Evolutionary conservation across 495 filamentous ascomycete genomes (phyloP).

Genomic region (Talaromyces stipitatus): DNA sequence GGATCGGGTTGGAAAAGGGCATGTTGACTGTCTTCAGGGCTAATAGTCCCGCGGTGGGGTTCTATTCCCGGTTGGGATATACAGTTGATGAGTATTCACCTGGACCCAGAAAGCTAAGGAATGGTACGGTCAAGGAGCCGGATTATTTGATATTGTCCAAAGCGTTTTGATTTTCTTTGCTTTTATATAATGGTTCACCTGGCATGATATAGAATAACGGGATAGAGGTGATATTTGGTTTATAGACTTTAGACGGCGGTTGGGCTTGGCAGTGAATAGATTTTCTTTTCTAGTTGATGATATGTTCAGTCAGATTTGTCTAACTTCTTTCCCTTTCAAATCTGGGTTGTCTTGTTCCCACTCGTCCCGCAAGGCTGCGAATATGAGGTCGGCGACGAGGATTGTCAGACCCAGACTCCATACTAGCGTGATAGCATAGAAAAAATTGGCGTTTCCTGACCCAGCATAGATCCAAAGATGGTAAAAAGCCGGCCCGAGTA

Average conservation of each 20-base stretch:
- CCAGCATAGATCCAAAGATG: conserved; percentile 98
- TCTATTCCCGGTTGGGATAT: conserved; percentile 67
- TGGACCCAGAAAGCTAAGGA: conserved; percentile 49
- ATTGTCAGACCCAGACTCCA: conserved; percentile 86
- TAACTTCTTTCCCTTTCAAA: conserved; percentile 75
- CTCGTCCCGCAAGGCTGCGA: conserved; percentile 84
- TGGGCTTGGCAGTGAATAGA: neutral
- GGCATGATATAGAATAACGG: neutral
- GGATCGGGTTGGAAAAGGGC: conserved; percentile 51
- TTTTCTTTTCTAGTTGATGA: neutral
- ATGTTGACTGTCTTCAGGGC: conserved; percentile 80
- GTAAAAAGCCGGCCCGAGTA: conserved; percentile 92
- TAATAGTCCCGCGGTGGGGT: conserved; percentile 52
- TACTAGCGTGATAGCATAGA: conserved; percentile 96
- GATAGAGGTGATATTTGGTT: neutral
- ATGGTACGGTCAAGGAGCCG: conserved; percentile 53
- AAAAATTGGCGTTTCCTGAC: conserved; percentile 97
- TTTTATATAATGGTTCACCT: neutral
- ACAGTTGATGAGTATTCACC: conserved; percentile 60
- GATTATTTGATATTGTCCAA: conserved; percentile 73
- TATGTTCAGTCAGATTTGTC: conserved; percentile 59
- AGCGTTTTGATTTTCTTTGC: neutral
- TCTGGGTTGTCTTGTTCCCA: conserved; percentile 91
- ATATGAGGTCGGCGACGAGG: conserved; percentile 75
- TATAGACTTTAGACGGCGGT: neutral